phyloP scores from a whole-genome alignment of 169 alveolate species.

The Perkinsus chesapeaki region DNA sequence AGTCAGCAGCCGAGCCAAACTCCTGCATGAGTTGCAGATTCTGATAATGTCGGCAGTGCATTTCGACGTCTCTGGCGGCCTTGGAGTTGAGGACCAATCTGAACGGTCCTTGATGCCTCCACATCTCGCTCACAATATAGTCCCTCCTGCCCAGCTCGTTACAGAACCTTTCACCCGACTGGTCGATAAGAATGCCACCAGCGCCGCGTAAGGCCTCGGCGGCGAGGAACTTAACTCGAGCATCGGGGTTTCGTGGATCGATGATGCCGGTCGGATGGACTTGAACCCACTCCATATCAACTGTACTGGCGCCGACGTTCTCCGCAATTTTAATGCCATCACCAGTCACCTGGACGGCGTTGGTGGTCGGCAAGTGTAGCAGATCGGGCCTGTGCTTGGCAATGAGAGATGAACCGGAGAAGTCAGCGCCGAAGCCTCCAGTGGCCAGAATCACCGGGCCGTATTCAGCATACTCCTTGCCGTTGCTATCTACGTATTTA shows the following conservation, averaged over 20 bases:
- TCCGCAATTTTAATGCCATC: conserved; percentile 42
- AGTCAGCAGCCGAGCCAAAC: background rate
- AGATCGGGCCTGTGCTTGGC: conserved; percentile 22
- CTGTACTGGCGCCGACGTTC: conserved; percentile 35
- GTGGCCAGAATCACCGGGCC: conserved; percentile 32
- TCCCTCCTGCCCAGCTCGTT: conserved; percentile 45
- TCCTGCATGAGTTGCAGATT: conserved; percentile 9
- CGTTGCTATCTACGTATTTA: background rate
- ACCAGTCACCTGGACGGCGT: conserved; percentile 27
- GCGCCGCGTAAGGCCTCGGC: conserved; percentile 43
- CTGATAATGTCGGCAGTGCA: conserved; percentile 16
- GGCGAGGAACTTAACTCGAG: conserved; percentile 37
- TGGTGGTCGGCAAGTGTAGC: conserved; percentile 28
- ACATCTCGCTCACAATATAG: conserved; percentile 38
- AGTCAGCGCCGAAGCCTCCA: conserved; percentile 47
- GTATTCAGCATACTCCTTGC: conserved; percentile 6
- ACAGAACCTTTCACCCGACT: conserved; percentile 43
- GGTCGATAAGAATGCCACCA: conserved; percentile 34
- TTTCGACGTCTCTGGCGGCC: conserved; percentile 7
- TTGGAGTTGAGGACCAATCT: conserved; percentile 26
- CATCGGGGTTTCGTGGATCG: conserved; percentile 26
- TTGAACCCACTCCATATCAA: conserved; percentile 35
- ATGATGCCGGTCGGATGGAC: conserved; percentile 45
- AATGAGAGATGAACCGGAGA: conserved; percentile 26
- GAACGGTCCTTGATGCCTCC: conserved; percentile 40